These are phyloP conservation scores for Escovopsis sp. DNA, from an alignment of 2,329 filamentous ascomycete genomes.

Conservation along the genomic window DNA sequence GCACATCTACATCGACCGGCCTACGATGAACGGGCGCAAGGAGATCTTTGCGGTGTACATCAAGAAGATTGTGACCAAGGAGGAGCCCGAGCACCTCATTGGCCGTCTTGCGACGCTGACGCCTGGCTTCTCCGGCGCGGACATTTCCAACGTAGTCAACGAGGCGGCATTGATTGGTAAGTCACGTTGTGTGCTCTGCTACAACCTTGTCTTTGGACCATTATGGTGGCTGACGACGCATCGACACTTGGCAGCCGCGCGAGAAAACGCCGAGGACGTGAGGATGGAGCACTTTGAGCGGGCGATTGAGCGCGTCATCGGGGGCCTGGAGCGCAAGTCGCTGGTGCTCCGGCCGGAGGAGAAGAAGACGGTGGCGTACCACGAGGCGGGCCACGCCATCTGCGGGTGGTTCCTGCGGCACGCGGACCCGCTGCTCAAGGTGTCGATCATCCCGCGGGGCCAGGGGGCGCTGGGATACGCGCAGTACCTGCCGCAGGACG, in stretches of 20 bases:
- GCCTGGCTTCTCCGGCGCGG: constrained; percentile 90
- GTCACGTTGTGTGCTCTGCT: not conserved
- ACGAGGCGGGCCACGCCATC: constrained; percentile 95
- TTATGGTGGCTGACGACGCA: not conserved
- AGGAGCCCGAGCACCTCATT: constrained; percentile 75
- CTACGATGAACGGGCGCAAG: constrained; percentile 91
- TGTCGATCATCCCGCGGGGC: constrained; percentile 94
- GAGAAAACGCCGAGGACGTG: constrained; percentile 65
- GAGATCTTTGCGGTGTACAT: constrained; percentile 95
- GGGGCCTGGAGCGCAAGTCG: constrained; percentile 93
- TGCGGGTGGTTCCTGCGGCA: constrained; percentile 96
- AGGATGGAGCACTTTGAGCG: constrained; percentile 89
- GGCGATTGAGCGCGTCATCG: constrained; percentile 93
- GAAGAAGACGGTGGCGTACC: constrained; percentile 92
- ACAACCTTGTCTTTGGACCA: too few relatives aligned
- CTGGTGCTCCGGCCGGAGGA: constrained; percentile 84
- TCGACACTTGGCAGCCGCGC: constrained; percentile 47
- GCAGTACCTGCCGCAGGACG: constrained; percentile 89
- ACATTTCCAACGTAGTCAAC: constrained; percentile 97
- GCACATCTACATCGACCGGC: constrained; percentile 87
- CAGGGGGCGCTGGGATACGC: constrained; percentile 90
- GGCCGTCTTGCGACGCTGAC: constrained; percentile 85
- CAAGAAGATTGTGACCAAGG: constrained; percentile 84
- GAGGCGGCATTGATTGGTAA: constrained; percentile 90
- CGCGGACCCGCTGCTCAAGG: constrained; percentile 94